Percentiles rank a stretch among this genome's conserved stretches.
Evolutionary conservation across 1,139 yeast genomes (phyloP).

Genomic region (Hyphopichia wangnamkhiaoensis): DNA sequence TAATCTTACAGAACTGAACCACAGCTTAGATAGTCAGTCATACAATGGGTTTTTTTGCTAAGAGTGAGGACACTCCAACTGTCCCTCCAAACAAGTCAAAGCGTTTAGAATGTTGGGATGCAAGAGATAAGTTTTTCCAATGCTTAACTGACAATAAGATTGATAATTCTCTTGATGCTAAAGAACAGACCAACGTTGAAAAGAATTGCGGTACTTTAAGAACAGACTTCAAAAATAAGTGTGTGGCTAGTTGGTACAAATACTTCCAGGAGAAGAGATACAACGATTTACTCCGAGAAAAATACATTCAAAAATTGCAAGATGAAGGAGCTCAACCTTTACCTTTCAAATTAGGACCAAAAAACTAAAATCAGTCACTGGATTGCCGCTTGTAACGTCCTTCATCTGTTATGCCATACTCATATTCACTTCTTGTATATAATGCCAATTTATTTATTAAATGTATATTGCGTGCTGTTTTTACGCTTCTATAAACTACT

Average conservation of each 20-base stretch:
- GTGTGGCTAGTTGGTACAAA: slow-evolving; percentile 49
- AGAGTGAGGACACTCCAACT: slow-evolving; percentile 23
- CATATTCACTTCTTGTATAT: slow-evolving; percentile 8
- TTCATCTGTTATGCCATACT: slow-evolving; percentile 1
- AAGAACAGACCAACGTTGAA: slow-evolving; percentile 32
- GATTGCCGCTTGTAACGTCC: too few species aligned
- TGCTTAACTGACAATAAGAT: slow-evolving; percentile 42
- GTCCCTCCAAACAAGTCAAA: slow-evolving; percentile 44
- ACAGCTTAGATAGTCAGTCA: neutral
- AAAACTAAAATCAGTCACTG: slow-evolving; percentile 10
- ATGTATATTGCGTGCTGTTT: too few species aligned
- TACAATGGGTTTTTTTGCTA: slow-evolving; percentile 39
- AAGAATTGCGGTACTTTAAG: slow-evolving; percentile 37
- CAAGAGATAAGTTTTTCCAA: slow-evolving; percentile 43
- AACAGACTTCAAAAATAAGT: slow-evolving; percentile 37
- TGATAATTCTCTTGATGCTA: slow-evolving; percentile 47
- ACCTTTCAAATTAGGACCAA: slow-evolving; percentile 44
- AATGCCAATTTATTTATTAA: slow-evolving; percentile 2
- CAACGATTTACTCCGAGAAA: slow-evolving; percentile 42
- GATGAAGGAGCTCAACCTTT: slow-evolving; percentile 51
- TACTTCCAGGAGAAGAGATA: slow-evolving; percentile 51
- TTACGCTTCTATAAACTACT: neutral
- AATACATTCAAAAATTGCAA: slow-evolving; percentile 44
- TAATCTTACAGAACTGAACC: too few species aligned
- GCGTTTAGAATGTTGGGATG: slow-evolving; percentile 46